Evolutionary conservation across 495 filamentous ascomycete species (phyloP).

Genomic region (Melanomma pulvis-pyrius): DNA sequence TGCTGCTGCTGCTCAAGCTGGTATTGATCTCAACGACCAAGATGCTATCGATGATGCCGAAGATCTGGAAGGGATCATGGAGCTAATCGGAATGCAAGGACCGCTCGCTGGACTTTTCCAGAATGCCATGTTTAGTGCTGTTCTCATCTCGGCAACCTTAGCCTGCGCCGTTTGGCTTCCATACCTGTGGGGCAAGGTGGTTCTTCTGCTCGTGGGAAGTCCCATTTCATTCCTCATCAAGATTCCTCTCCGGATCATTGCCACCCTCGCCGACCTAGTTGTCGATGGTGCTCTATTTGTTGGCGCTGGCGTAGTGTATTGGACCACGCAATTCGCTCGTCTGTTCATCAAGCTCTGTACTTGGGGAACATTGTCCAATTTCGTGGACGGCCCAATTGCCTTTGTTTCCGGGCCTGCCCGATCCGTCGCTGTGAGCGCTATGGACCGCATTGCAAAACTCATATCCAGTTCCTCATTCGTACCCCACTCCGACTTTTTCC

Average conservation of each 20-base stretch:
- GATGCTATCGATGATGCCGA: constrained; percentile 75
- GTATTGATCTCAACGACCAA: constrained; percentile 59
- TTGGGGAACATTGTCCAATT: constrained; percentile 22
- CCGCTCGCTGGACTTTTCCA: constrained; percentile 87
- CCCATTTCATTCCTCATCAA: constrained; percentile 69
- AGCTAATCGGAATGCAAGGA: constrained; percentile 94
- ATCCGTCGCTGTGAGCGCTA: constrained; percentile 32
- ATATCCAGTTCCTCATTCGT: constrained; percentile 19
- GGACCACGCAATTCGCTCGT: constrained; percentile 51
- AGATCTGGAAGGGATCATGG: constrained; percentile 96
- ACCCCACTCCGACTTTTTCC: constrained; percentile 31
- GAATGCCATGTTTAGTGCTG: constrained; percentile 89
- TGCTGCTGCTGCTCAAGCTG: constrained; percentile 53
- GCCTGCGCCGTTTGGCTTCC: constrained; percentile 84
- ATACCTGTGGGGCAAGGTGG: constrained; percentile 84
- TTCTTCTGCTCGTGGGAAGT: constrained; percentile 76
- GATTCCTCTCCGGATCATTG: constrained; percentile 70
- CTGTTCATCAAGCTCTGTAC: constrained; percentile 49
- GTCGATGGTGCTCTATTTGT: constrained; percentile 63
- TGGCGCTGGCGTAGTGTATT: constrained; percentile 60
- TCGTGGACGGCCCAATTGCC: constrained; percentile 12
- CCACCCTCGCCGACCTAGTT: constrained; percentile 70
- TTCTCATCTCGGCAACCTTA: constrained; percentile 85
- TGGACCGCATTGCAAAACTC: constrained; percentile 27
- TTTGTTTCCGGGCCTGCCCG: constrained; percentile 26